Evolutionary conservation across 2,329 filamentous ascomycete genomes (phyloP).

Genomic region (Epichloe amarillans): DNA sequence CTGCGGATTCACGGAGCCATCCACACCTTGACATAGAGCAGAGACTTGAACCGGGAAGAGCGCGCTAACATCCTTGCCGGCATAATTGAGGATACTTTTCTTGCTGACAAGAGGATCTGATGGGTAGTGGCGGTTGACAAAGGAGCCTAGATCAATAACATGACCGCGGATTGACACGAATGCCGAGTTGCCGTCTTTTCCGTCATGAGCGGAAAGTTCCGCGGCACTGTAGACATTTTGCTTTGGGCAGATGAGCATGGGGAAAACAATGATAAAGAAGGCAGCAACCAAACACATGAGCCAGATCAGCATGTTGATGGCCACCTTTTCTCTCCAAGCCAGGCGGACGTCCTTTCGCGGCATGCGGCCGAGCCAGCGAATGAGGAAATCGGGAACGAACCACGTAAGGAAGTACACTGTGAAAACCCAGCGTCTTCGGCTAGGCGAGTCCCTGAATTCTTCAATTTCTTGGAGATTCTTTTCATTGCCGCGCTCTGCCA

Average conservation of each 20-base stretch:
- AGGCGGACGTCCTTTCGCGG: conserved; percentile 80
- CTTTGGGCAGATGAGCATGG: conserved; percentile 74
- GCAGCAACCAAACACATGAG: conserved; percentile 60
- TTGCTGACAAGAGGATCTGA: conserved; percentile 34
- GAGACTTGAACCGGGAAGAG: conserved; percentile 93
- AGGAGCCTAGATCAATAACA: conserved; percentile 70
- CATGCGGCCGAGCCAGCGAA: conserved; percentile 69
- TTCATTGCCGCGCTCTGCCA: conserved; percentile 90
- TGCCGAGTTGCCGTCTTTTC: conserved; percentile 48
- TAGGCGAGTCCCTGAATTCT: conserved; percentile 60
- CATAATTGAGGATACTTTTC: conserved; percentile 62
- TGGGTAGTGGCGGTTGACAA: conserved; percentile 62
- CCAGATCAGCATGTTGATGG: conserved; percentile 98
- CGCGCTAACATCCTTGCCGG: conserved; percentile 71
- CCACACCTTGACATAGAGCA: conserved; percentile 70
- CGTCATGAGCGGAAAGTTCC: conserved; percentile 64
- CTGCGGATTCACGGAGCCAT: conserved; percentile 48
- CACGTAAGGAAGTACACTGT: conserved; percentile 75
- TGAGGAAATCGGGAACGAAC: conserved; percentile 72
- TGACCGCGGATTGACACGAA: conserved; percentile 78
- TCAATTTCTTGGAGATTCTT: conserved; percentile 86
- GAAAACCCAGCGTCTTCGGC: conserved; percentile 83
- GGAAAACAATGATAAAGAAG: conserved; percentile 88
- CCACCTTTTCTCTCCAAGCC: conserved; percentile 94
- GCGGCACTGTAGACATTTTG: conserved; percentile 74